Evolutionary conservation across 2,329 filamentous ascomycete genomes (phyloP).

Genomic region (Dendrostoma leiphaemia): DNA sequence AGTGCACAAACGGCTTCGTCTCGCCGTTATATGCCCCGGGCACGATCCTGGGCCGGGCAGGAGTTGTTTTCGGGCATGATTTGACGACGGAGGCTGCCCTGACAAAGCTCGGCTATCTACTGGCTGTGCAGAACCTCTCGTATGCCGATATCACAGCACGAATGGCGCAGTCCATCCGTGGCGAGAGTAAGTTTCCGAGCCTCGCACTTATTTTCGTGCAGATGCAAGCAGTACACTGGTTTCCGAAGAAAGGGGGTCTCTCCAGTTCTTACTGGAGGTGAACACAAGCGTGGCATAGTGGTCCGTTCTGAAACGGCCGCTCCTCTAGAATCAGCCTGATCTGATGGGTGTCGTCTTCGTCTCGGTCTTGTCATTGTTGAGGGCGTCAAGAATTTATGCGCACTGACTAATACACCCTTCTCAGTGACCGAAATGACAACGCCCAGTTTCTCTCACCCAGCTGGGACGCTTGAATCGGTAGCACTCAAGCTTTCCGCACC

Average conservation of each 20-base stretch:
- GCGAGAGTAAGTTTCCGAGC: slow-evolving; percentile 54
- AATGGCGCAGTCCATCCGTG: slow-evolving; percentile 75
- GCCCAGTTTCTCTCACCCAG: slow-evolving; percentile 75
- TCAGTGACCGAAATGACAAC: slow-evolving; percentile 69
- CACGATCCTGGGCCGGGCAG: slow-evolving; percentile 75
- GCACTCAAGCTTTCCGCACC: slow-evolving; percentile 42
- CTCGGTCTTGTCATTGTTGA: too few relatives aligned
- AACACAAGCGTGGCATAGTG: too few relatives aligned
- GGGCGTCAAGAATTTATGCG: too few relatives aligned
- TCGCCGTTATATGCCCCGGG: slow-evolving; percentile 76
- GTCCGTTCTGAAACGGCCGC: too few relatives aligned
- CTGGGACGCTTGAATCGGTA: slow-evolving; percentile 46
- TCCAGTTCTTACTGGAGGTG: too few relatives aligned
- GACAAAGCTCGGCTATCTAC: slow-evolving; percentile 84
- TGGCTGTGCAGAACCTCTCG: slow-evolving; percentile 65
- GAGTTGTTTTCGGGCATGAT: slow-evolving; percentile 86
- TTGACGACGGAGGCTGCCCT: slow-evolving; percentile 88
- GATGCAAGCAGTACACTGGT: too few relatives aligned
- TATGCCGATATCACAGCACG: slow-evolving; percentile 63
- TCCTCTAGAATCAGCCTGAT: not conserved
- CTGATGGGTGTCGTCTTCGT: too few relatives aligned
- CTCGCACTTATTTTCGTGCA: too few relatives aligned
- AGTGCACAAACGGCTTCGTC: slow-evolving; percentile 78
- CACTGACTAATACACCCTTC: too few relatives aligned
- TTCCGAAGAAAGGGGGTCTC: too few relatives aligned